A percentile compares a stretch with the other conserved stretches of the same genome.
Conservation (phyloP, 208 protist species). For the Leishmania aethiopica region DNA sequence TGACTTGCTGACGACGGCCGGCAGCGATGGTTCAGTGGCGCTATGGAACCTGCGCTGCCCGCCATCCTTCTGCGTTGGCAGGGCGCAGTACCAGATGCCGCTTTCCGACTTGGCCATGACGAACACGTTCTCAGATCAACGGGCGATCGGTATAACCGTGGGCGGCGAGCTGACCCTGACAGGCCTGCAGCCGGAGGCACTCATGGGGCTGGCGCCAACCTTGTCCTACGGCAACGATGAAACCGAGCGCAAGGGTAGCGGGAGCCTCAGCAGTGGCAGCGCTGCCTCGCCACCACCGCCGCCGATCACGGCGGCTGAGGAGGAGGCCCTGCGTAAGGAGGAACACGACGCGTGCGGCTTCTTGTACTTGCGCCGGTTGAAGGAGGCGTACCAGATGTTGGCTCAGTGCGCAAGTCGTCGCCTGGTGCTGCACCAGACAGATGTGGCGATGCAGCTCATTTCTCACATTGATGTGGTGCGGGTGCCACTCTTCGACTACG, state of each 20-base stretch:
- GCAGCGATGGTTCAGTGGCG: constrained; percentile 77
- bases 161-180: constrained; percentile 51
- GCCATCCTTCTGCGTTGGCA: constrained; percentile 81
- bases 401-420: constrained; percentile 63
- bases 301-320: constrained; percentile 8
- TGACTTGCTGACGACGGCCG: constrained; percentile 75
- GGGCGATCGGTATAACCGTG: constrained; percentile 65
- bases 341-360: constrained; percentile 57
- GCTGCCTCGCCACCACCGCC: constrained; percentile 3
- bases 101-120: constrained; percentile 64
- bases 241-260: constrained; percentile 1
- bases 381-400: constrained; percentile 62
- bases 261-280: background rate
- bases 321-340: constrained; percentile 33
- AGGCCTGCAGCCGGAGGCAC: constrained; percentile 46
- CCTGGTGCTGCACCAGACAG: constrained; percentile 59
- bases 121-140: constrained; percentile 65
- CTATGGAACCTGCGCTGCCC: constrained; percentile 81
- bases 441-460: constrained; percentile 59
- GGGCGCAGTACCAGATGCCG: constrained; percentile 60
- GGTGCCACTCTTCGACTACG: constrained; percentile 56
- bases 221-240: constrained; percentile 7
- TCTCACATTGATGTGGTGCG: constrained; percentile 64
- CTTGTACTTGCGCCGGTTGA: constrained; percentile 64
- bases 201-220: constrained; percentile 50